These are phyloP conservation scores for Boletus fagicola DNA, from an alignment of 768 basidiomycete genomes.

Conservation along the genomic window DNA sequence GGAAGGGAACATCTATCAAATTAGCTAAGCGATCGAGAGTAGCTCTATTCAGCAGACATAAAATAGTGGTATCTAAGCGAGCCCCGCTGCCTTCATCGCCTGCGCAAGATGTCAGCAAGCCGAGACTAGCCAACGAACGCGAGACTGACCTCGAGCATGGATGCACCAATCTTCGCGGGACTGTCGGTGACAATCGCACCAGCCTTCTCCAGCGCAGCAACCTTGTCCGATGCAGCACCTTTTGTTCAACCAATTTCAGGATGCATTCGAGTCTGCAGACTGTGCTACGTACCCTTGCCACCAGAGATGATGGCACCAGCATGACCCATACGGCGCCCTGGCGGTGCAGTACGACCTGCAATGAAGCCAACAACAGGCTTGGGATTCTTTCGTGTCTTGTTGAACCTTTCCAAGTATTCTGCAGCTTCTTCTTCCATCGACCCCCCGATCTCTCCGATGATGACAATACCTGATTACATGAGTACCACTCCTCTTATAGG, in stretches of 20 bases:
- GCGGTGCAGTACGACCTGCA: constrained; percentile 96
- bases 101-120: constrained; percentile 29
- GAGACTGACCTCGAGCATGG: constrained; percentile 80
- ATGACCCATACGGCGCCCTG: constrained; percentile 97
- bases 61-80: constrained; percentile 46
- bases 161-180: constrained; percentile 89
- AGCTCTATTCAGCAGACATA: constrained; percentile 2
- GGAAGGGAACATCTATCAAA: constrained; percentile 18
- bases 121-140: not conserved
- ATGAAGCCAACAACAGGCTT: constrained; percentile 99
- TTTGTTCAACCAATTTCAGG: constrained; percentile 2
- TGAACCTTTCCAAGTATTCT: constrained; percentile 90
- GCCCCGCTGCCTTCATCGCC: constrained; percentile 79
- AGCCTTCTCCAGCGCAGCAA: constrained; percentile 83
- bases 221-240: constrained; percentile 94
- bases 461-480: constrained; percentile 71
- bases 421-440: constrained; percentile 99
- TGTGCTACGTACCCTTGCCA: constrained; percentile 71
- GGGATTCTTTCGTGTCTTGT: constrained; percentile 79
- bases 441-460: constrained; percentile 99
- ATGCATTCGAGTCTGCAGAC: not conserved
- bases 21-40: constrained; percentile 37
- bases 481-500: not conserved
- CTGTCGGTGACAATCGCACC: constrained; percentile 93
- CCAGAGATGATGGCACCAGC: constrained; percentile 98